Conservation (phyloP, 1,284 basidiomycete species). For the Amylostereum chailletii region DNA sequence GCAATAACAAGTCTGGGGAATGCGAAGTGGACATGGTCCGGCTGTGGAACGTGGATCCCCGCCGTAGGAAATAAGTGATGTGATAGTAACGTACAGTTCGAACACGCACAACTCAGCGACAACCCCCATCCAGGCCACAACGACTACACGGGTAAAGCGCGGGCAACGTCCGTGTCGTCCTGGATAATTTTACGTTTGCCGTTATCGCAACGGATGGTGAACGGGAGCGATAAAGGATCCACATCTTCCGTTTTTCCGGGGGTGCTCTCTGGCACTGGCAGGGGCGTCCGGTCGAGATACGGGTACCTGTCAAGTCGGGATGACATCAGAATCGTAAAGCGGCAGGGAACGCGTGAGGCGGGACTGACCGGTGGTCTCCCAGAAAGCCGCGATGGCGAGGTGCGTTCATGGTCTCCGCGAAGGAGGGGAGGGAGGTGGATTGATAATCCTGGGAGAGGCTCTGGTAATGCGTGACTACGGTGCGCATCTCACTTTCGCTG, state of each 20-base stretch:
- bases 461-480: constrained; percentile 21
- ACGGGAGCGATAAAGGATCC: neutral
- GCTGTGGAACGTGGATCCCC: too few relatives aligned
- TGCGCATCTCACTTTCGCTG: constrained; percentile 16
- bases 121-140: too few relatives aligned
- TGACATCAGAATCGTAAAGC: neutral
- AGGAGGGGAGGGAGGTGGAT: constrained; percentile 15
- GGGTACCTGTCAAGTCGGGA: constrained; percentile 4
- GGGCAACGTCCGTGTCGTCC: neutral
- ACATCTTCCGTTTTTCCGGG: too few relatives aligned
- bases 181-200: neutral
- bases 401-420: constrained; percentile 12
- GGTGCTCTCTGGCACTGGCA: constrained; percentile 4
- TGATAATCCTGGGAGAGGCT: constrained; percentile 15
- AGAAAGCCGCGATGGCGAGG: constrained; percentile 17
- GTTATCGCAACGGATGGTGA: neutral
- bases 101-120: too few relatives aligned
- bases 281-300: constrained; percentile 9
- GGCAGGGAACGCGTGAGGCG: neutral
- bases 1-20: too few relatives aligned
- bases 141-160: neutral
- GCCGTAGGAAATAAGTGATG: too few relatives aligned
- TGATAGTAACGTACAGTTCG: too few relatives aligned
- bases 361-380: constrained; percentile 20
- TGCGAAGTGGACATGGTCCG: too few relatives aligned